Base-by-base conservation (phyloP, 495 filamentous ascomycete species). In the Penicillium robsamsonii region DNA sequence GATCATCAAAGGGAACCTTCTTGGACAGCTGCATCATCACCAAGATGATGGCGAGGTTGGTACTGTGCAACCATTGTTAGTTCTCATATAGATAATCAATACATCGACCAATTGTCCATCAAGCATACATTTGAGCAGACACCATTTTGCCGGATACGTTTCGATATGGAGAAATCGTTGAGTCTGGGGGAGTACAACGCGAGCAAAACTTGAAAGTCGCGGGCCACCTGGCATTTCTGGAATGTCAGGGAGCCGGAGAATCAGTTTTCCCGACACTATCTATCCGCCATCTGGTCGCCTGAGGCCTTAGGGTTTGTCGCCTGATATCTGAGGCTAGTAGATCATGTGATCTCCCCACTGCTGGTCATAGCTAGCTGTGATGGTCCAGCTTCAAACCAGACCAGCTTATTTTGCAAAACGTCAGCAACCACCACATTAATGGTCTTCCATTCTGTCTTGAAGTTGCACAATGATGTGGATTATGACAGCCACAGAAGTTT, bases 1-100 rank as follows among this genome's bases (percentile, higher is more conserved):
- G 91, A 64, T 98, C 86, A 12, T 98, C 95, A 70, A 97, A 96
- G 44, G 91, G 90, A 50, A 98, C 86, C 78, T 87, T 89, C 83
- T 98, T 98, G 56, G 94, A 87, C 54, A 92, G 83, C 78, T 97
- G 94, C 92, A 97, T 97, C 87, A 97, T 91, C 66, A 90, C 90
- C 62, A 96, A 84, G 74, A 96, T 92, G 83, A 96, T 90, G 72
- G 89, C 79, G 72, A 96, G 79, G 80, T 96, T 96, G 61, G 91
- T 95, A 61, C 92, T 96, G 72, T 52, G 37, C 35, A 64, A 43
- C 20, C 58, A 7, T 52, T 33, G 17, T n/a, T 22, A 29, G 13
- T 54, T 41, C 62, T 41, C 50, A 53, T 45, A 24, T 40, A 60
- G 38, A 42, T 25, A 24, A 42, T 50, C 0, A 20, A 27, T 27